Base-by-base conservation (phyloP, 768 basidiomycete species). In the Boletus sp. region DNA sequence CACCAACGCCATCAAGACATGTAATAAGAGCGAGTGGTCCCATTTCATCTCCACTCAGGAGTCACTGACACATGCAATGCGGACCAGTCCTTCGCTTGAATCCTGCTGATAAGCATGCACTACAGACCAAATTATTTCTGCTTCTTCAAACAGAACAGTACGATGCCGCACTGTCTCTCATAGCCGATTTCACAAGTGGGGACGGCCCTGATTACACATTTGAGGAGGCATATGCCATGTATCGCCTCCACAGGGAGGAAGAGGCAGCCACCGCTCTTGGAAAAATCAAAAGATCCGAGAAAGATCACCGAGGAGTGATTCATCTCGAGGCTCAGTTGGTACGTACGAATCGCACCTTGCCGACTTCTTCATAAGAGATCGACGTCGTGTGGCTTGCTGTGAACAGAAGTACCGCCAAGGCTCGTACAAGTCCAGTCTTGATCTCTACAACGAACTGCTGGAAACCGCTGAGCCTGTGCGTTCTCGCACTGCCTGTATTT, bases 281-380 rank as follows among this genome's bases (percentile, higher is more conserved):
- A 1, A 67, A 61, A 44, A 71, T 87, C 61, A 83, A 81, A 66
- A 61, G 72, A 51, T 64, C 70, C 32, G 72, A 70, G 25, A 66
- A 60, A 52, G 77, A 76, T 50, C 79, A 84, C 57, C 75, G 90
- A 57, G 90, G 88, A 13, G 76, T 83, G 34, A 63, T 83, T 42
- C 91, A 94, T 73, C 76, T 97, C 15, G 88, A 93, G 67, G 93
- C 93, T 29, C 94, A 97, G 67, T 74, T 95, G 71, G 94, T 92
- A 67, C 62, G 87, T 55, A 23, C 42, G n/a, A 48, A 47, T 43
- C 46, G 40, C 48, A 48, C 34, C 44, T 38, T 29, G 21, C n/a
- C 40, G n/a, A 74, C 33, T 53, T 50, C 44, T 53, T 55, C 51
- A 63, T 54, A 45, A 58, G 50, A 57, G 55, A 56, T 66, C 51